phyloP scores from a whole-genome alignment of 2,329 filamentous ascomycete species.

The Pestalotiopsis sp. region DNA sequence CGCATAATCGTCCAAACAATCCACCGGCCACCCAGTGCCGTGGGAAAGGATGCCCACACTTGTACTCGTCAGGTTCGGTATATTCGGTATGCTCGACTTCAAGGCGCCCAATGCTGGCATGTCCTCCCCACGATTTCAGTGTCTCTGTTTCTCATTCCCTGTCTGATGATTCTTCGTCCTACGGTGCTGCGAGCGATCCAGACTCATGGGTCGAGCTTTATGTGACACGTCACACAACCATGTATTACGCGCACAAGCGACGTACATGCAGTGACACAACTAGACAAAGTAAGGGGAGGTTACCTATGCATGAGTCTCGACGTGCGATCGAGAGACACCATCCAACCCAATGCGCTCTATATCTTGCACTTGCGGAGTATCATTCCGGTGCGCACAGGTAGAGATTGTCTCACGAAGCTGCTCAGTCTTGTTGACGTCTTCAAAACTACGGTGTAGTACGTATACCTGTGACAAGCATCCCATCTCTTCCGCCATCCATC shows the following conservation, averaged over 20 bases:
- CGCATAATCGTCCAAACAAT: conserved; percentile 12
- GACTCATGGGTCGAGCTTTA: background rate
- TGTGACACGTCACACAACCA: background rate
- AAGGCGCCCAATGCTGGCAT: background rate
- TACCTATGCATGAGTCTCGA: background rate
- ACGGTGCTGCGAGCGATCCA: background rate
- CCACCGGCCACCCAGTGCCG: background rate
- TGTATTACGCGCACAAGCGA: background rate
- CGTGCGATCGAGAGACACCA: background rate
- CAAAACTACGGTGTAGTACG: background rate
- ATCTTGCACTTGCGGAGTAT: background rate
- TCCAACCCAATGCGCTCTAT: background rate
- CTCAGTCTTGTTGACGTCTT: background rate
- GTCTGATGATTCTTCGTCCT: background rate
- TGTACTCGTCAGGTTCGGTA: background rate
- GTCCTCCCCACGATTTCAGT: background rate
- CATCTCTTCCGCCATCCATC: background rate
- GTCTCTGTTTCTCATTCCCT: background rate
- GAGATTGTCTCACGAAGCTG: background rate
- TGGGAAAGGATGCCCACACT: background rate
- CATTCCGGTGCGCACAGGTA: background rate
- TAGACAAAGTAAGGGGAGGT: background rate
- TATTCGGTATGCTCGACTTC: background rate
- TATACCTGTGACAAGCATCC: background rate
- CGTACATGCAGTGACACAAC: background rate